Evolutionary conservation across 306 rosid genomes (phyloP), one percentile per base, ranked within the genome.

Genomic region (Cucurbita pepo): DNA sequence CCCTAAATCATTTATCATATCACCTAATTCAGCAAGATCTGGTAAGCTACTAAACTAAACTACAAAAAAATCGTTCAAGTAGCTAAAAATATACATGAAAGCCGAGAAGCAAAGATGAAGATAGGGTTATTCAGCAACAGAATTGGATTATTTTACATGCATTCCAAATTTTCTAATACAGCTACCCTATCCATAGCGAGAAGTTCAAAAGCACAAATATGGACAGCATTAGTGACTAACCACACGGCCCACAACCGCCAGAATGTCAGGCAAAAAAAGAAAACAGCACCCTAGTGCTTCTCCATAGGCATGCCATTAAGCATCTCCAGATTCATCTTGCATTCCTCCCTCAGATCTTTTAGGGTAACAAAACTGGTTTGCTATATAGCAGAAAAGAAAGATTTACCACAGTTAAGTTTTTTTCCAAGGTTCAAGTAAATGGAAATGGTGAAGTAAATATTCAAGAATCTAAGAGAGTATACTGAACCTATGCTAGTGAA

Each of bases 311-410:
- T 75, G 75, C 74, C 84, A 36, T 83, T 77, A 55, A 79, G 75
- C 77, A 38, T 80, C 82, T 81, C 97, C 71, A 90, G 83, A 70
- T 85, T 90, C 58, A 45, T 80, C 86, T 89, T 91, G 97, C 96
- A 94, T 76, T 69, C 79, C 79, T 91, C 95, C 80, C 95, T 91
- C 86, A 94, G 63, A 14, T 83, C 85, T 86, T 84, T 89, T 6
- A 90, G 81, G 13, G 59, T 16, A 44, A 79, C 83, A 78, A 80
- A 87, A 63, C 73, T 83, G 71, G 86, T 81, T 56, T 89, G 92
- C 99, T 94, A 90, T 79, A 57, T 78, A 71, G 52, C 51, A 81
- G 51, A 74, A 52, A 4, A 69, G 62, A 63, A 37, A 75, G 45
- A 67, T 43, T 48, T 6, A 71, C 62, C 78, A 56, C 56, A 4